Percentiles rank a stretch among this genome's conserved stretches.
Conservation (phyloP, 169 alveolate species). For the Perkinsus marinus region DNA sequence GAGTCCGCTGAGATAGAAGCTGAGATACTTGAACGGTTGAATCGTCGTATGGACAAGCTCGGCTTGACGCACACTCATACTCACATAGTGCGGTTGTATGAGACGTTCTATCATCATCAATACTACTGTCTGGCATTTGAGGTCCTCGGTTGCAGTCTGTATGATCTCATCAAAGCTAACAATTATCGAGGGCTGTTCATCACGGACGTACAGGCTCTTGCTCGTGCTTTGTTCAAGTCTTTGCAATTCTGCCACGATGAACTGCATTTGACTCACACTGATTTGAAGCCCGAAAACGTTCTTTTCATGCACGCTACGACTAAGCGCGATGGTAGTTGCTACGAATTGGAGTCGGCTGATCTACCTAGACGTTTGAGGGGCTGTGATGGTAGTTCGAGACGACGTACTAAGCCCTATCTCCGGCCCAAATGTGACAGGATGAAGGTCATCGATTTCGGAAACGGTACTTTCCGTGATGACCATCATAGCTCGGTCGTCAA, state of each 20-base stretch:
- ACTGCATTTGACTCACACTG: constrained; percentile 82
- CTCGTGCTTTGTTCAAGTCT: constrained; percentile 74
- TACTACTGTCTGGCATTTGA: background rate
- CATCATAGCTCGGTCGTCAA: constrained; percentile 83
- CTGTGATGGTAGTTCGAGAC: background rate
- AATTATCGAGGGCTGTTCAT: constrained; percentile 74
- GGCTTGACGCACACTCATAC: constrained; percentile 26
- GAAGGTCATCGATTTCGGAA: constrained; percentile 90
- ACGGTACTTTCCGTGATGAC: constrained; percentile 81
- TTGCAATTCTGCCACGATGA: constrained; percentile 62
- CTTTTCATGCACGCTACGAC: background rate
- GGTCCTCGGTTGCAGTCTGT: background rate
- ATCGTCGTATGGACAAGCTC: constrained; percentile 20
- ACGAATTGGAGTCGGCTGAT: background rate
- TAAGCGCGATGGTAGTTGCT: background rate
- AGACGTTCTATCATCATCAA: background rate
- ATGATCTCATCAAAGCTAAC: constrained; percentile 28
- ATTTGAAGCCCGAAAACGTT: constrained; percentile 55
- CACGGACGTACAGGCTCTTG: constrained; percentile 69
- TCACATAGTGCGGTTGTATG: constrained; percentile 28
- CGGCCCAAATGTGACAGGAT: constrained; percentile 12
- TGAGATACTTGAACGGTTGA: constrained; percentile 67
- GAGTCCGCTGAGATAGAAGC: constrained; percentile 88
- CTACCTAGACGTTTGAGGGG: background rate
- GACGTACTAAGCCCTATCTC: background rate